Conservation (phyloP, 2,329 filamentous ascomycete species). For the Aspergillus flavus region DNA sequence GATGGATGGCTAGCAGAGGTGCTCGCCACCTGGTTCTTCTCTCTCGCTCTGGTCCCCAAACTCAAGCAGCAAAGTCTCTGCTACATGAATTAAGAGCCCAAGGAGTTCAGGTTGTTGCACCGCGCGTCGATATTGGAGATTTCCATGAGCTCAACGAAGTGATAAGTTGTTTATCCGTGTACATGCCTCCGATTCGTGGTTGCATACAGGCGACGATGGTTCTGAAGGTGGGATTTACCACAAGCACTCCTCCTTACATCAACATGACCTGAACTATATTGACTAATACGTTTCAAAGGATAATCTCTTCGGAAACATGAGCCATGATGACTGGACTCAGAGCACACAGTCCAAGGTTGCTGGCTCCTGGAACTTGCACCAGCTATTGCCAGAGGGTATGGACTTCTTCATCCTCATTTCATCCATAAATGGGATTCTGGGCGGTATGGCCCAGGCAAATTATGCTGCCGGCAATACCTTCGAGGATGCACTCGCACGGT, state of each 20-base stretch:
- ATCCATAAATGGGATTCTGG: neutral
- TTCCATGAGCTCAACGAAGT: neutral
- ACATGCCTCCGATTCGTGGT: slow-evolving; percentile 9
- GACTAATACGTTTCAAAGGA: too few species aligned
- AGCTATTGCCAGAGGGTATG: neutral
- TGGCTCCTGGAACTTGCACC: slow-evolving; percentile 8
- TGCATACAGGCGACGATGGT: slow-evolving; percentile 8
- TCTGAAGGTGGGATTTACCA: neutral
- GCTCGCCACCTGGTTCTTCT: slow-evolving; percentile 6
- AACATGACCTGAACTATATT: neutral
- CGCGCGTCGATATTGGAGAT: neutral
- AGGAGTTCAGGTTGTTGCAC: neutral
- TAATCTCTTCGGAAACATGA: slow-evolving; percentile 1
- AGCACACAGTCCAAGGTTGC: neutral
- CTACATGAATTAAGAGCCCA: neutral
- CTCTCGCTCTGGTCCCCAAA: neutral
- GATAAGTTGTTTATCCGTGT: neutral
- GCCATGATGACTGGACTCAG: slow-evolving; percentile 5
- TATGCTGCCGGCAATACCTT: slow-evolving; percentile 6
- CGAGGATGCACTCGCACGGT: neutral
- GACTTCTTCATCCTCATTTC: slow-evolving; percentile 9
- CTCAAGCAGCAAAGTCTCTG: too few species aligned
- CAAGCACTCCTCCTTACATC: too few species aligned
- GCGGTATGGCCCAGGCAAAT: neutral
- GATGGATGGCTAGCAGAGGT: slow-evolving; percentile 18